These are phyloP conservation scores for Citrullus mucosospermus DNA, from an alignment of 306 rosid genomes.

Conservation along the genomic window DNA sequence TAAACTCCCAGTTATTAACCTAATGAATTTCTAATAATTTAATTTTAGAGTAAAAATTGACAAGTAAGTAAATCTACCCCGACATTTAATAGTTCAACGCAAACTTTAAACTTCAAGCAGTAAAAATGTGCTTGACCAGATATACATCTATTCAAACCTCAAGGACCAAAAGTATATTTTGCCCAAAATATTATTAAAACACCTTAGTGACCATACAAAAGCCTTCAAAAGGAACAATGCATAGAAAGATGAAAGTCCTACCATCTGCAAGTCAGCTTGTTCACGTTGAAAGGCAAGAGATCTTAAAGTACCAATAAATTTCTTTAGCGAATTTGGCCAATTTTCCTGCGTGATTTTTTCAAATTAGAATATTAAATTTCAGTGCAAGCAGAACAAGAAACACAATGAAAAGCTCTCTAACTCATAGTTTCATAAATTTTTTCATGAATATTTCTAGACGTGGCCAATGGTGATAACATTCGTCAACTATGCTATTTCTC, in stretches of 20 bases:
- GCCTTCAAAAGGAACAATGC: too few species aligned
- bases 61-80: too few species aligned
- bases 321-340: slow-evolving; percentile 70
- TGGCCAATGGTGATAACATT: neutral
- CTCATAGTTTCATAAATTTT: neutral
- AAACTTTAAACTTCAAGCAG: too few species aligned
- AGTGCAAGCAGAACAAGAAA: neutral
- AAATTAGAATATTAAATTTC: neutral
- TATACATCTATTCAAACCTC: too few species aligned
- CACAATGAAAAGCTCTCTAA: neutral
- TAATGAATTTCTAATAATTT: too few species aligned
- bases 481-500: neutral
- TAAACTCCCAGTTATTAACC: too few species aligned
- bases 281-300: slow-evolving; percentile 54
- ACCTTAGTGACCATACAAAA: too few species aligned
- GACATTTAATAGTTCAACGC: too few species aligned
- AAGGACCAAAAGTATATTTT: too few species aligned
- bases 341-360: slow-evolving; percentile 34
- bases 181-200: too few species aligned
- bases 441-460: neutral
- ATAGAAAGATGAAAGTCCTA: neutral
- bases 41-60: too few species aligned
- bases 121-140: too few species aligned
- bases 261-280: slow-evolving; percentile 46
- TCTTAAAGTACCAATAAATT: slow-evolving; percentile 36